A percentile compares a stretch with the other conserved stretches of the same genome.
Conservation (phyloP, 331 rosid species). For the Cydonia oblonga region DNA sequence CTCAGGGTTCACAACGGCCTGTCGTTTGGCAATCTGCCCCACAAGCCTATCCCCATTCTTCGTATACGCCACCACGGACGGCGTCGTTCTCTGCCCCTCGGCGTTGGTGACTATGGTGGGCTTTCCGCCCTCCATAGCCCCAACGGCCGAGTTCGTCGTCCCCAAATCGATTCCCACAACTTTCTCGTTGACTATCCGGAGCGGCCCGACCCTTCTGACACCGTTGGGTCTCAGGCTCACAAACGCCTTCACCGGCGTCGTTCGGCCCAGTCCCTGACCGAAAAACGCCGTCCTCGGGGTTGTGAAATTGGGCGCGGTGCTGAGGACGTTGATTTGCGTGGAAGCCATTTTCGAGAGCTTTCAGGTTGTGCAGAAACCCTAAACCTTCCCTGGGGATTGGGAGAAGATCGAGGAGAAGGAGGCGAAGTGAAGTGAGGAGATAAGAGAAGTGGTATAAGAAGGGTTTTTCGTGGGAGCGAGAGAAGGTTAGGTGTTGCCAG, state of each 20-base stretch:
- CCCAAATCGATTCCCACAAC: conserved; percentile 32
- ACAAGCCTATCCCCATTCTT: conserved; percentile 28
- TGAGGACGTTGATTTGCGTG: conserved; percentile 3
- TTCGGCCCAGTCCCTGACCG: conserved; percentile 1
- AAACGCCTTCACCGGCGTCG: conserved; percentile 8
- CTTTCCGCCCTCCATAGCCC: conserved; percentile 35
- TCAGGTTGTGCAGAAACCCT: neutral
- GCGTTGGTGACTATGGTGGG: conserved; percentile 28
- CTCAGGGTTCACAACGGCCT: conserved; percentile 33
- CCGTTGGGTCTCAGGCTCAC: neutral
- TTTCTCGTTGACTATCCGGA: conserved; percentile 27
- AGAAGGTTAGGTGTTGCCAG: conserved; percentile 17
- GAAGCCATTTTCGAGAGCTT: neutral
- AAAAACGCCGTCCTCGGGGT: neutral
- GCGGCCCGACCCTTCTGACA: conserved; percentile 8
- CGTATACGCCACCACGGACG: conserved; percentile 30
- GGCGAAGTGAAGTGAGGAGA: neutral
- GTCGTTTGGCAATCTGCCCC: conserved; percentile 33
- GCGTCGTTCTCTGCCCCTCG: conserved; percentile 36
- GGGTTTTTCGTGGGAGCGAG: neutral
- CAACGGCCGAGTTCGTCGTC: conserved; percentile 30
- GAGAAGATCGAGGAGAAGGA: neutral
- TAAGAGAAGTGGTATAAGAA: neutral
- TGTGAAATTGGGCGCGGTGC: conserved; percentile 2
- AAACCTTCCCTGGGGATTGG: neutral